Evolutionary conservation across 2,329 filamentous ascomycete genomes (phyloP), one percentile per base, ranked within the genome.

Genomic region (Fusarium mundagurra): DNA sequence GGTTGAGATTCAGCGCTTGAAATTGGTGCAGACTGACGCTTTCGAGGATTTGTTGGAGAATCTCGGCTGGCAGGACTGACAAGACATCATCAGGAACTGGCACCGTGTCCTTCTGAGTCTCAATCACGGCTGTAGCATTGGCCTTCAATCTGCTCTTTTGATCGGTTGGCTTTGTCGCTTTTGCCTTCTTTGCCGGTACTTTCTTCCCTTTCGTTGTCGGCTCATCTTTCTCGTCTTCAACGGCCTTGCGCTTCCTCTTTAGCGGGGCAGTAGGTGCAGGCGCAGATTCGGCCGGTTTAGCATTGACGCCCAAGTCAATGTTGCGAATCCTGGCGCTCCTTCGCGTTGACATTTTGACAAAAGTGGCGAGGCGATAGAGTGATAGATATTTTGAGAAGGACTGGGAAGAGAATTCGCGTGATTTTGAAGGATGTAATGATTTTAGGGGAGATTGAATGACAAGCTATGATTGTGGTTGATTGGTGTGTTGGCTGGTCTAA

Each of bases 1-100:
- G 1, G 8, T 27, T 29, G 14, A 0, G 8, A 12, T 1, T 8
- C 2, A 0, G 8, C 2, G 5, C 8, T 9, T 29, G 1, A 4
- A 1, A 20, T 18, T 10, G 6, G 12, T 22, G 6, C 6, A 9
- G 8, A 58, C 66, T 22, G 13, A 70, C 66, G 29, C 39, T 48
- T 12, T 61, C 24, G 0, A 71, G 18, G 16, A 72, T 48, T 0
- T 20, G 36, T 6, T 57, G 29, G 0, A 64, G 41, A 1, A 72
- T 60, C 31, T 72, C 69, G 17, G 48, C 43, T 0, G 69, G 68
- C 4, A 72, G 18, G 2, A 39, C 33, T 22, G 63, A 61, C 6
- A 72, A 39, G 27, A 20, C 43, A 36, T 68, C 63, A 12, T 67
- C 38, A 3, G 50, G 55, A 2, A 16, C 24, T 41, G 9, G 3